phyloP scores from a whole-genome alignment of 129 eudicot genomes.

The Saposhnikovia divaricata region DNA sequence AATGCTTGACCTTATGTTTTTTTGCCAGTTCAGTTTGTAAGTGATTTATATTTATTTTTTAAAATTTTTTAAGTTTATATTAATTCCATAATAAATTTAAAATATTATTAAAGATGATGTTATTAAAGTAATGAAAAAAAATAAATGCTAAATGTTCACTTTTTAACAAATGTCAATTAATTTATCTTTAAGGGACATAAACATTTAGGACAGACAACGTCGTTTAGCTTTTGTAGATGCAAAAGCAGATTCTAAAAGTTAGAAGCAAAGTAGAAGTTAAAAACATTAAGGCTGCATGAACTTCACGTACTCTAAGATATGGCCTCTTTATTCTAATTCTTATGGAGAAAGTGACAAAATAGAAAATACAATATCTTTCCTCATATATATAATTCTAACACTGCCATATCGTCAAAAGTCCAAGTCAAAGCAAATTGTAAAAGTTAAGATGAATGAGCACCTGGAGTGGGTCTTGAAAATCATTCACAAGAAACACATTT shows the following conservation, averaged over 20 bases:
- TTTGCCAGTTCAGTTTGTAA: too few relatives aligned
- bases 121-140: too few relatives aligned
- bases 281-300: not conserved
- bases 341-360: not conserved
- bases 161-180: too few relatives aligned
- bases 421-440: not conserved
- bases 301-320: not conserved
- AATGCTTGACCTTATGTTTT: too few relatives aligned
- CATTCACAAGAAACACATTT: slow-evolving; percentile 88
- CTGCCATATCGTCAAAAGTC: not conserved
- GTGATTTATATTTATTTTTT: too few relatives aligned
- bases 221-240: not conserved
- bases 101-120: too few relatives aligned
- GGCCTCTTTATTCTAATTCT: not conserved
- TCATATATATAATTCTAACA: not conserved
- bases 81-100: too few relatives aligned
- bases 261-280: not conserved
- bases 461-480: slow-evolving; percentile 97
- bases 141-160: too few relatives aligned
- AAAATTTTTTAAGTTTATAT: too few relatives aligned
- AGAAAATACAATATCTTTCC: not conserved
- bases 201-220: not conserved
- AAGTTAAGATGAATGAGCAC: slow-evolving; percentile 22
- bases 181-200: too few relatives aligned
- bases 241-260: not conserved